Evolutionary conservation across 352 stramenopile species (phyloP).

Genomic region (Pseudoperonospora humuli): DNA sequence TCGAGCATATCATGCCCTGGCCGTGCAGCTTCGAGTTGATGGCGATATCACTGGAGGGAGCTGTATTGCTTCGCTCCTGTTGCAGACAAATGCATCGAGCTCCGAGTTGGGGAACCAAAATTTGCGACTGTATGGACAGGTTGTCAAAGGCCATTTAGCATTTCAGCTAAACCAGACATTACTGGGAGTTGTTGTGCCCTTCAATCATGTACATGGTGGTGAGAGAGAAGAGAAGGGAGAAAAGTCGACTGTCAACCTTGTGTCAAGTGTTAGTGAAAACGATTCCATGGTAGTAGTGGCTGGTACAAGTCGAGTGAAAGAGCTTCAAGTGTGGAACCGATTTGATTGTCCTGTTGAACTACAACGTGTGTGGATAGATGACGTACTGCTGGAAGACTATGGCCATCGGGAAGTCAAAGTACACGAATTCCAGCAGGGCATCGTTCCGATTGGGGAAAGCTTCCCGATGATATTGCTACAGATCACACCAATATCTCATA

Average conservation of each 20-base stretch:
- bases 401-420: slow-evolving; percentile 20
- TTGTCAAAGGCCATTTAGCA: slow-evolving; percentile 20
- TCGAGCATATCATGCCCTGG: slow-evolving; percentile 25
- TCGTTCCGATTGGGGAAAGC: slow-evolving; percentile 13
- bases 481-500: slow-evolving; percentile 12
- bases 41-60: slow-evolving; percentile 1
- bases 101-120: slow-evolving; percentile 15
- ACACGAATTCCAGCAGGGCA: slow-evolving; percentile 19
- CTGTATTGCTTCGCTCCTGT: slow-evolving; percentile 21
- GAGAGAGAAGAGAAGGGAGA: slow-evolving; percentile 1
- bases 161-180: slow-evolving; percentile 31
- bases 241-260: slow-evolving; percentile 2
- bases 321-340: slow-evolving; percentile 26
- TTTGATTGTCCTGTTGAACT: slow-evolving; percentile 40
- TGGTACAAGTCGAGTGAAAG: slow-evolving; percentile 14
- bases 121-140: slow-evolving; percentile 21
- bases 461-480: slow-evolving; percentile 30
- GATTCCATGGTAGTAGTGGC: slow-evolving; percentile 10
- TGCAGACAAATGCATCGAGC: slow-evolving; percentile 36
- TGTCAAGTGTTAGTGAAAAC: slow-evolving; percentile 13
- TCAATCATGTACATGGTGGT: slow-evolving; percentile 9
- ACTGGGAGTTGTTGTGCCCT: slow-evolving; percentile 19
- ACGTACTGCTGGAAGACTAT: background rate
- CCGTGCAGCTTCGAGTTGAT: slow-evolving; percentile 22
- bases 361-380: slow-evolving; percentile 33